A percentile compares a stretch with the other conserved stretches of the same genome.
Conservation (phyloP, 306 rosid species). For the Acacia crassicarpa region DNA sequence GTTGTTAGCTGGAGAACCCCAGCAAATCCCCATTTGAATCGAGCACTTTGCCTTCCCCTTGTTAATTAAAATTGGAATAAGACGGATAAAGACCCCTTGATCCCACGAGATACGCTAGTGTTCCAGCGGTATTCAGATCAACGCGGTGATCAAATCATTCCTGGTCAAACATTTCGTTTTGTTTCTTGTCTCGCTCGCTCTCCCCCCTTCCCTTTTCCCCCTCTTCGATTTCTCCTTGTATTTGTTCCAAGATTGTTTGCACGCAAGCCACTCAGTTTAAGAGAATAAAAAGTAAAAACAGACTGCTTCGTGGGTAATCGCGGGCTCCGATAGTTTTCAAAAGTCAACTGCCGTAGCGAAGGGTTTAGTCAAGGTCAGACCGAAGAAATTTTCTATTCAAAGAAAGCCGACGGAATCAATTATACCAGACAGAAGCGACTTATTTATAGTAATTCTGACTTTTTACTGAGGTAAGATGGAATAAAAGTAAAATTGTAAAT, state of each 20-base stretch:
- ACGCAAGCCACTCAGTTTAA: neutral
- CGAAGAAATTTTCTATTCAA: neutral
- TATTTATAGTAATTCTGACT: no score
- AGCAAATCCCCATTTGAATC: conserved; percentile 80
- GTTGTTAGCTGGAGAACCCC: conserved; percentile 48
- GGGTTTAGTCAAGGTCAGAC: neutral
- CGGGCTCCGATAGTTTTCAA: neutral
- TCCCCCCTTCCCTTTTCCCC: neutral
- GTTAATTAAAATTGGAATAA: neutral
- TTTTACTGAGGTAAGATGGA: no score
- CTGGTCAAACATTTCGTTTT: neutral
- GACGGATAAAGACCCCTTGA: neutral
- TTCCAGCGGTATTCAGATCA: neutral
- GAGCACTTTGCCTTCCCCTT: neutral
- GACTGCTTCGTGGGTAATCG: neutral
- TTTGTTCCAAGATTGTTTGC: neutral
- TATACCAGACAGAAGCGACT: no score
- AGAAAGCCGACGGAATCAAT: neutral
- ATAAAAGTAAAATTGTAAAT: no score
- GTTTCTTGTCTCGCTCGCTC: neutral
- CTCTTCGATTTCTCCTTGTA: neutral
- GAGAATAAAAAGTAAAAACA: neutral
- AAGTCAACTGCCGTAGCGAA: neutral
- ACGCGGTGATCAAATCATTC: neutral
- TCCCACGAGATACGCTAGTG: neutral